Evolutionary conservation across 2,329 filamentous ascomycete species (phyloP), one percentile per base, ranked within the genome.

Genomic region (Colletotrichum lentis): DNA sequence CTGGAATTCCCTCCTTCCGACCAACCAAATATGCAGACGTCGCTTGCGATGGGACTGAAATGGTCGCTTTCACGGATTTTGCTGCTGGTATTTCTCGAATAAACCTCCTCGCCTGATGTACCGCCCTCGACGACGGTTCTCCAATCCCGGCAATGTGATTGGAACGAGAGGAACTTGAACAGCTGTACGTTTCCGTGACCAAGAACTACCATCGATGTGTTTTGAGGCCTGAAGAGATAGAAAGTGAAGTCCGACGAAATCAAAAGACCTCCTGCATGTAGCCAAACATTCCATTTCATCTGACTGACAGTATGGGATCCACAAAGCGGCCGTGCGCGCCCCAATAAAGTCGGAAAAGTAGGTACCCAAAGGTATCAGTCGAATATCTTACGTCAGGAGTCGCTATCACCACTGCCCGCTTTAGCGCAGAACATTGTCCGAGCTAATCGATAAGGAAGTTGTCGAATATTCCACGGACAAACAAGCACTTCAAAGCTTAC

Each of bases 381-480:
- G 14, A 31, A 39, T 31, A 12, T 56, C 41, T 46, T 35, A 50
- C 20, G n/a, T 60, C 46, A 27, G 46, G 35, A 2, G 43, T 12
- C 5, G 20, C 20, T 31, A 49, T 59, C 31, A 41, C 31, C 22
- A 37, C 43, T 47, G n/a, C 16, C 3, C 20, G 44, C 57, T 16
- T 44, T 46, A 50, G 31, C 44, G n/a, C 24, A 11, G 27, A 6
- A n/a, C 14, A 22, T 24, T 18, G 16, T 31, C 11, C 14, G 14
- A 2, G 43, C 47, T 61, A 61, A 62, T 66, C 49, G 58, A 66
- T 62, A 62, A 62, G 57, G 18, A 31, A 18, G 18, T 5, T 8
- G n/a, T 47, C 31, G 49, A 55, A 44, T 31, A 62, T 43, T 59
- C 35, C 35, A 60, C 54, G 16, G n/a, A 56, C n/a, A 22, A 39